These are phyloP conservation scores for Manihot esculenta DNA, from an alignment of 441 rosid genomes.

Conservation along the genomic window DNA sequence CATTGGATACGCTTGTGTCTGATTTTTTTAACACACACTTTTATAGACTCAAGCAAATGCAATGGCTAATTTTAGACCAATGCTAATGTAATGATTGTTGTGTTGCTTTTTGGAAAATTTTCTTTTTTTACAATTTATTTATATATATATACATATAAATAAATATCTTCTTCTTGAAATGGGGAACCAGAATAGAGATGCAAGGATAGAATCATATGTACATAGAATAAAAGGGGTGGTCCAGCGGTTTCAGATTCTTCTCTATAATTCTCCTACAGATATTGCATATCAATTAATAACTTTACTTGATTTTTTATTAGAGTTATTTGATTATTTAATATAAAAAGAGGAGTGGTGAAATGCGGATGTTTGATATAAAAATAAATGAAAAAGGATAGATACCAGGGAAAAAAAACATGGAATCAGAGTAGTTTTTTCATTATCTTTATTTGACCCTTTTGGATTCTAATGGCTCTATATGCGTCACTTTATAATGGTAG, in stretches of 20 bases:
- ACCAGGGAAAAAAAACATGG: neutral
- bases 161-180: neutral
- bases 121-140: neutral
- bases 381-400: too few species aligned
- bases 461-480: constrained; percentile 8
- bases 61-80: constrained; percentile 7
- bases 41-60: neutral
- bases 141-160: too few species aligned
- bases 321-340: too few species aligned
- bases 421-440: neutral
- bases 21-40: neutral
- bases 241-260: neutral
- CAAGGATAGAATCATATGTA: neutral
- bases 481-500: constrained; percentile 6
- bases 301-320: too few species aligned
- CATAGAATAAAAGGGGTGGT: constrained; percentile 6
- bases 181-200: neutral
- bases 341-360: too few species aligned
- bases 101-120: constrained; percentile 11
- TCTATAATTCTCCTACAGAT: neutral
- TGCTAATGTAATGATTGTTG: constrained; percentile 14
- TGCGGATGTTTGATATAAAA: too few species aligned
- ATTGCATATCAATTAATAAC: neutral
- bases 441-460: neutral
- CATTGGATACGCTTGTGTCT: constrained; percentile 8